These are phyloP conservation scores for Balakata baccata DNA, from an alignment of 345 rosid species.

Conservation along the genomic window DNA sequence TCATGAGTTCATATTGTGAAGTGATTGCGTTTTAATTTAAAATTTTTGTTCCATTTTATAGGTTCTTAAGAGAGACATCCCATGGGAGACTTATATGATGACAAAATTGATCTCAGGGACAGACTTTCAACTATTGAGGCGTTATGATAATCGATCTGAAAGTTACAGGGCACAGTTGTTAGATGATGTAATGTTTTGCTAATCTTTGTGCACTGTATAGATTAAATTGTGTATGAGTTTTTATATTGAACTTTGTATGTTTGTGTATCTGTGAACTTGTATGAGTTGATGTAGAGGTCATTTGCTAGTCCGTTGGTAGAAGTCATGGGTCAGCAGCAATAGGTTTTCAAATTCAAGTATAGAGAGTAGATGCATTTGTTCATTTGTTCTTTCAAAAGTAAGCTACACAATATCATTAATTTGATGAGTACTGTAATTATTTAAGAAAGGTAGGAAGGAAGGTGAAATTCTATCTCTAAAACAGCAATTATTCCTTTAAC, in stretches of 20 bases:
- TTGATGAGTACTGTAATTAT: background rate
- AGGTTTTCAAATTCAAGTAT: background rate
- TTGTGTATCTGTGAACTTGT: background rate
- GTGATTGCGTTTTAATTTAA: slow-evolving; percentile 17
- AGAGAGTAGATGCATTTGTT: background rate
- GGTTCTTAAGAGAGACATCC: slow-evolving; percentile 95
- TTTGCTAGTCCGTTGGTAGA: background rate
- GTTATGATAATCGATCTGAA: slow-evolving; percentile 76
- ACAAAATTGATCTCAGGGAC: slow-evolving; percentile 84
- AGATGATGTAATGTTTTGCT: slow-evolving; percentile 55
- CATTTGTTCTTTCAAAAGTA: background rate
- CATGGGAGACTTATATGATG: slow-evolving; percentile 97
- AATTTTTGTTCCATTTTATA: slow-evolving; percentile 8
- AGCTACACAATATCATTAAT: background rate
- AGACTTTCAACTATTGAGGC: slow-evolving; percentile 81
- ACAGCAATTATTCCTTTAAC: too few relatives aligned
- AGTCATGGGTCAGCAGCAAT: background rate
- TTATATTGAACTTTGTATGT: background rate
- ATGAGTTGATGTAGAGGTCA: background rate
- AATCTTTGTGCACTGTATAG: background rate
- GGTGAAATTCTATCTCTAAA: too few relatives aligned
- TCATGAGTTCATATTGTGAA: background rate
- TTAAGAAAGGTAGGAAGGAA: background rate
- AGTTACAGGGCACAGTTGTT: slow-evolving; percentile 78
- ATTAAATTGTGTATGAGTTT: background rate